A percentile compares a stretch with the other conserved stretches of the same genome.
These are phyloP conservation scores for Tympanopsis confertula DNA, from an alignment of 2,329 filamentous ascomycete genomes.

Conservation along the genomic window DNA sequence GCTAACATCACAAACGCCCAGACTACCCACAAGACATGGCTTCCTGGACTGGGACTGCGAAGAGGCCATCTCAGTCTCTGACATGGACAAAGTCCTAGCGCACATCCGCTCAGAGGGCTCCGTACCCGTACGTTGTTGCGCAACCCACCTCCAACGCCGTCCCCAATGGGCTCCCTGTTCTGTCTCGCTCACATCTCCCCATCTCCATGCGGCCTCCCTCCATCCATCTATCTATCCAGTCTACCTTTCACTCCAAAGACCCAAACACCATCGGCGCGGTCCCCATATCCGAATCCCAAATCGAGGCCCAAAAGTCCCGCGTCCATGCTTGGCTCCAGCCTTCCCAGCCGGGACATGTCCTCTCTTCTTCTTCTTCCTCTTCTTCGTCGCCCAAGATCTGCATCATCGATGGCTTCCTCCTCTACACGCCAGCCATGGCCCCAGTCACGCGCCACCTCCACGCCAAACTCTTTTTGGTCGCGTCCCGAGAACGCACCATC, in stretches of 20 bases:
- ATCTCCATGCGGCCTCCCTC: constrained; percentile 3
- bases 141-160: background rate
- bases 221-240: constrained; percentile 18
- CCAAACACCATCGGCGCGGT: constrained; percentile 46
- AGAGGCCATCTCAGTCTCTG: constrained; percentile 61
- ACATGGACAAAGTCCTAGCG: constrained; percentile 53
- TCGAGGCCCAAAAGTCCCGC: constrained; percentile 31
- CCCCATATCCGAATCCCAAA: constrained; percentile 34
- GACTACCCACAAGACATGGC: constrained; percentile 42
- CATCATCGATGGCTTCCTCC: constrained; percentile 78
- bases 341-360: constrained; percentile 26
- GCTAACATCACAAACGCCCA: too few relatives aligned
- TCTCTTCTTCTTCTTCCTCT: constrained; percentile 4
- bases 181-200: constrained; percentile 16
- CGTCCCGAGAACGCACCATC: constrained; percentile 52
- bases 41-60: constrained; percentile 88
- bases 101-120: constrained; percentile 61
- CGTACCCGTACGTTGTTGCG: constrained; percentile 40
- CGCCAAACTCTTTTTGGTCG: constrained; percentile 67
- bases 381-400: constrained; percentile 37
- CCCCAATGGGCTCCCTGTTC: constrained; percentile 2
- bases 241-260: constrained; percentile 44
- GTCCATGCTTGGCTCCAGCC: constrained; percentile 34
- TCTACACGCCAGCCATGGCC: constrained; percentile 52
- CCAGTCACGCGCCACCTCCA: constrained; percentile 50